phyloP scores from a whole-genome alignment of 306 rosid species.

The Hippophae gyantsensis region DNA sequence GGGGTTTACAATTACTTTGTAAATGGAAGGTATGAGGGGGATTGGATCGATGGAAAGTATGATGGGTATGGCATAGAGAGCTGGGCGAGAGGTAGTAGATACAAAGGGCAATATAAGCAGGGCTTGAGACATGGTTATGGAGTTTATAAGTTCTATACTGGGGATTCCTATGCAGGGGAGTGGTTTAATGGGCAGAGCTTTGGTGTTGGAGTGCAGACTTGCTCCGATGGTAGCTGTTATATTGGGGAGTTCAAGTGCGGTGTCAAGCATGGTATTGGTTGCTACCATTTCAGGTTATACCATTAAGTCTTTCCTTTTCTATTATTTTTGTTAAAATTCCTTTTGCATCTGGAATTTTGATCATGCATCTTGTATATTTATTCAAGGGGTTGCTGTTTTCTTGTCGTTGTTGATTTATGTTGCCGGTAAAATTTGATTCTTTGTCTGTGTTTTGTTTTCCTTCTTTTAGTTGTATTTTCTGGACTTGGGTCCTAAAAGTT shows the following conservation, averaged over 20 bases:
- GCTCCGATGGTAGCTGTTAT: slow-evolving; percentile 85
- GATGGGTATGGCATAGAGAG: slow-evolving; percentile 92
- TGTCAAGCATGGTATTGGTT: slow-evolving; percentile 85
- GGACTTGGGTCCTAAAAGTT: background rate
- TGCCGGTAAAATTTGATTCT: slow-evolving; percentile 3
- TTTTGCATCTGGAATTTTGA: background rate
- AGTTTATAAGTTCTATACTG: slow-evolving; percentile 70
- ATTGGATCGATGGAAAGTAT: slow-evolving; percentile 87
- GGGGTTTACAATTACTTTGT: slow-evolving; percentile 91
- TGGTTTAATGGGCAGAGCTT: slow-evolving; percentile 97
- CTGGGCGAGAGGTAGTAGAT: slow-evolving; percentile 88
- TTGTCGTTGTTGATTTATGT: background rate
- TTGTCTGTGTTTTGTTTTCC: too few species aligned
- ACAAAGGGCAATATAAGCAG: slow-evolving; percentile 74
- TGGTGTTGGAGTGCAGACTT: slow-evolving; percentile 84
- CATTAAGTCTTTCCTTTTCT: background rate
- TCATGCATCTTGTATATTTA: background rate
- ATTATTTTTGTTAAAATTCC: background rate
- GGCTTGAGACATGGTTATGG: slow-evolving; percentile 87
- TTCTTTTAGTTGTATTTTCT: background rate
- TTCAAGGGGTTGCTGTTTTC: background rate
- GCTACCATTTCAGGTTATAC: slow-evolving; percentile 86
- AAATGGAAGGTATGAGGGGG: slow-evolving; percentile 86
- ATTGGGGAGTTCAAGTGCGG: slow-evolving; percentile 80
- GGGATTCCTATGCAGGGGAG: slow-evolving; percentile 85